Evolutionary conservation across 495 filamentous ascomycete genomes (phyloP).

Genomic region (Penicillium dipodomyicola): DNA sequence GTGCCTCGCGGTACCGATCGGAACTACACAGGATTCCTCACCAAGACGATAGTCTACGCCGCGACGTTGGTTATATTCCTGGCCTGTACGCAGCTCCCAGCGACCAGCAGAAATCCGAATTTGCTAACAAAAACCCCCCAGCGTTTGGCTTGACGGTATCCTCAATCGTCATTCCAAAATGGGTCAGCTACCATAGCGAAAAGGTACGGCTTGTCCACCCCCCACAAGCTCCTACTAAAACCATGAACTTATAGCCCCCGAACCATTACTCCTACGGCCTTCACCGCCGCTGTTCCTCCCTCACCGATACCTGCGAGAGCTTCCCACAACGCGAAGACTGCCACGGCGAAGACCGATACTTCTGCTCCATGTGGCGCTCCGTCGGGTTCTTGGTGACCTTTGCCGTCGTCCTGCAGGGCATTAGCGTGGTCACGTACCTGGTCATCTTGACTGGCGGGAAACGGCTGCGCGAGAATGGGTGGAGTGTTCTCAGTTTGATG

Average conservation of each 20-base stretch:
- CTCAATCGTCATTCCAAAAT: slow-evolving; percentile 70
- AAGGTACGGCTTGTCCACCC: slow-evolving; percentile 39
- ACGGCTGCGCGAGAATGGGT: slow-evolving; percentile 69
- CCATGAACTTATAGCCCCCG: slow-evolving; percentile 27
- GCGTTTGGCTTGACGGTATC: slow-evolving; percentile 75
- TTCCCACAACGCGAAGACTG: slow-evolving; percentile 67
- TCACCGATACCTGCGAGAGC: slow-evolving; percentile 51
- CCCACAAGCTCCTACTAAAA: neutral
- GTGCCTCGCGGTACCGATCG: slow-evolving; percentile 42
- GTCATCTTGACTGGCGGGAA: slow-evolving; percentile 75
- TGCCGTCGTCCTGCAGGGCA: slow-evolving; percentile 70
- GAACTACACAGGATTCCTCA: slow-evolving; percentile 49
- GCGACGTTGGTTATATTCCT: slow-evolving; percentile 57
- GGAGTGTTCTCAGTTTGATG: slow-evolving; percentile 67
- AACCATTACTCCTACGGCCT: slow-evolving; percentile 73
- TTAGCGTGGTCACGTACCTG: slow-evolving; percentile 69
- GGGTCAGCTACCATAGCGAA: slow-evolving; percentile 71
- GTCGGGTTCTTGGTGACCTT: slow-evolving; percentile 86
- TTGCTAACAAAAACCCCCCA: slow-evolving; percentile 33
- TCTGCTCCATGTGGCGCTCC: slow-evolving; percentile 89
- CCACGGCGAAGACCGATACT: slow-evolving; percentile 65
- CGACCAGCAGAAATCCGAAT: neutral
- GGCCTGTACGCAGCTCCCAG: slow-evolving; percentile 49
- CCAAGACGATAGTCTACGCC: slow-evolving; percentile 56
- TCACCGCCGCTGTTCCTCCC: slow-evolving; percentile 73